A percentile compares a stretch with the other conserved stretches of the same genome.
phyloP scores from a whole-genome alignment of 1,139 yeast genomes.

The Candida sojae region DNA sequence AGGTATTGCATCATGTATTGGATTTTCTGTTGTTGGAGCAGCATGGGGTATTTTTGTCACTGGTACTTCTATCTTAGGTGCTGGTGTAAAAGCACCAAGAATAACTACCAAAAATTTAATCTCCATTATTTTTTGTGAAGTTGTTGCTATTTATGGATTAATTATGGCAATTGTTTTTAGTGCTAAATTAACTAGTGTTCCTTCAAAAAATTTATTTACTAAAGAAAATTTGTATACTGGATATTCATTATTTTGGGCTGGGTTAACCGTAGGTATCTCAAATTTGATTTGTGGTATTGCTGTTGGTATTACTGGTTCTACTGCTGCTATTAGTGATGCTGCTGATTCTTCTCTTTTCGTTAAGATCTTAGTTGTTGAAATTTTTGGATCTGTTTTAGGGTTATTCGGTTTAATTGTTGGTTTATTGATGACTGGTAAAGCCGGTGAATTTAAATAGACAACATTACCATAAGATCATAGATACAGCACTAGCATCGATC shows the following conservation, averaged over 20 bases:
- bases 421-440: constrained; percentile 94
- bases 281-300: constrained; percentile 96
- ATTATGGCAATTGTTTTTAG: constrained; percentile 98
- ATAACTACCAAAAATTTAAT: constrained; percentile 96
- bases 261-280: constrained; percentile 90
- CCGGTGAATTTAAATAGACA: constrained; percentile 62
- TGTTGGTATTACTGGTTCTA: constrained; percentile 96
- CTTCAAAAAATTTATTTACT: constrained; percentile 63
- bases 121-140: constrained; percentile 97
- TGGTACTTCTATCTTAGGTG: constrained; percentile 93
- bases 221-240: constrained; percentile 91
- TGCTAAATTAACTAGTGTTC: constrained; percentile 78
- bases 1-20: constrained; percentile 93
- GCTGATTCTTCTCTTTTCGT: constrained; percentile 95
- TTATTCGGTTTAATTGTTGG: constrained; percentile 95
- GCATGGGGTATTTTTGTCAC: constrained; percentile 99
- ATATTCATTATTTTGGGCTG: constrained; percentile 96
- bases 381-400: constrained; percentile 95
- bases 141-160: constrained; percentile 96
- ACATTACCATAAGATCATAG: neutral
- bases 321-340: constrained; percentile 98
- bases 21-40: constrained; percentile 94
- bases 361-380: constrained; percentile 93
- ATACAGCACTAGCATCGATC: no score
- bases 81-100: constrained; percentile 97